Evolutionary conservation across 306 rosid species (phyloP).

Genomic region (Malus domestica): DNA sequence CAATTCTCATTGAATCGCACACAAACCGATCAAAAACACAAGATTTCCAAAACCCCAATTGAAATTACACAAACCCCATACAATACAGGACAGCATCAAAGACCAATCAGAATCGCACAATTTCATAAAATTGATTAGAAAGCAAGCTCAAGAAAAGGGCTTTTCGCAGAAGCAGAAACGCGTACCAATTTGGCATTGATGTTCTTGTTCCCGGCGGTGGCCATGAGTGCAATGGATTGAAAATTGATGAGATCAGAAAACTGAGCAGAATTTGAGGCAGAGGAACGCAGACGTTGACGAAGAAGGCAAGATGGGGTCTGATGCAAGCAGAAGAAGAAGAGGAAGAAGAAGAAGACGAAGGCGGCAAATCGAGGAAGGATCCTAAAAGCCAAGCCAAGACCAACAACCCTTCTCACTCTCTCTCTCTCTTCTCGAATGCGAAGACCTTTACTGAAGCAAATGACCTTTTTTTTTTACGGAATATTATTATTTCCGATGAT

Average conservation of each 20-base stretch:
- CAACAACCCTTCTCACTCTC: background rate
- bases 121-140: background rate
- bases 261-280: background rate
- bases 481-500: background rate
- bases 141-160: conserved; percentile 8
- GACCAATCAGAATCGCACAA: background rate
- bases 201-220: conserved; percentile 56
- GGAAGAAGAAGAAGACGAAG: background rate
- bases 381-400: background rate
- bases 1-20: background rate
- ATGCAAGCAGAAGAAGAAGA: conserved; percentile 7
- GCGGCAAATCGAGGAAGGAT: conserved; percentile 13
- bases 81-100: background rate
- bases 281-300: conserved; percentile 12
- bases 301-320: background rate
- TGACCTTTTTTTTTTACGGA: background rate
- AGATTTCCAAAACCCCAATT: background rate
- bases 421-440: background rate
- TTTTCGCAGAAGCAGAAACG: background rate
- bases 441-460: background rate
- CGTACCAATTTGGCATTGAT: conserved; percentile 56
- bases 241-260: background rate
- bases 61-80: background rate
- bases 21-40: background rate
- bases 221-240: conserved; percentile 28